phyloP scores from a whole-genome alignment of 805 yeast genomes.

The Candida sithepensis region DNA sequence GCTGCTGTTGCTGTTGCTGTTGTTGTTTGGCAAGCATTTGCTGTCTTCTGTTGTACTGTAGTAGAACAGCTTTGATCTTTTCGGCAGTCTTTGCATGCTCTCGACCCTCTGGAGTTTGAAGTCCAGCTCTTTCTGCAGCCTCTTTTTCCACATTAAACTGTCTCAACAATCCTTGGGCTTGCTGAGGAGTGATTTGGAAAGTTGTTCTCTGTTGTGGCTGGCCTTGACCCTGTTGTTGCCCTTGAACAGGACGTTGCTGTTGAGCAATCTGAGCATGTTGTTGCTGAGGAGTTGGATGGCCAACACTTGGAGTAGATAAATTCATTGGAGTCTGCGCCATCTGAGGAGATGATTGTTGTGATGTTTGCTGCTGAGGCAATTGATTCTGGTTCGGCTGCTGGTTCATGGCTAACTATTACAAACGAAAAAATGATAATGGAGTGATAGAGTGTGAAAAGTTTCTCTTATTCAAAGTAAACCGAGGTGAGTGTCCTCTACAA shows the following conservation, averaged over 20 bases:
- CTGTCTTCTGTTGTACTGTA: constrained; percentile 36
- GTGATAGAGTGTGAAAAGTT: no score
- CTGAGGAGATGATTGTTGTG: constrained; percentile 17
- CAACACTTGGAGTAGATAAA: constrained; percentile 41
- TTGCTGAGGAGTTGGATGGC: constrained; percentile 15
- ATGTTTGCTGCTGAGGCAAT: constrained; percentile 9
- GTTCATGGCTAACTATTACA: background rate
- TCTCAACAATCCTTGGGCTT: constrained; percentile 55
- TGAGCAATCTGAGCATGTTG: constrained; percentile 4
- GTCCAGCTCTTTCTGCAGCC: constrained; percentile 60
- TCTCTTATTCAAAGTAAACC: no score
- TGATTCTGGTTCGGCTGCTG: constrained; percentile 9
- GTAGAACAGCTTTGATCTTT: constrained; percentile 55
- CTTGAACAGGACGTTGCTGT: background rate
- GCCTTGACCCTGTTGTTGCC: constrained; percentile 13
- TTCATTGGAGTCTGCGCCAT: constrained; percentile 27
- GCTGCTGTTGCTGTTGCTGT: constrained; percentile 11
- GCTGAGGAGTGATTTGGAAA: constrained; percentile 40
- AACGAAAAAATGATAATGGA: no score
- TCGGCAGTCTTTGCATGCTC: constrained; percentile 63
- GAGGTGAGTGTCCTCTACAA: no score
- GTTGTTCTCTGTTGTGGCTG: constrained; percentile 18
- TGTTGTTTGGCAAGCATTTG: constrained; percentile 26
- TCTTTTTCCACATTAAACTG: constrained; percentile 58
- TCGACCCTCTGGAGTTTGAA: constrained; percentile 56